Conservation (phyloP, 208 protist genomes). For the Wallacemonas sp. region DNA sequence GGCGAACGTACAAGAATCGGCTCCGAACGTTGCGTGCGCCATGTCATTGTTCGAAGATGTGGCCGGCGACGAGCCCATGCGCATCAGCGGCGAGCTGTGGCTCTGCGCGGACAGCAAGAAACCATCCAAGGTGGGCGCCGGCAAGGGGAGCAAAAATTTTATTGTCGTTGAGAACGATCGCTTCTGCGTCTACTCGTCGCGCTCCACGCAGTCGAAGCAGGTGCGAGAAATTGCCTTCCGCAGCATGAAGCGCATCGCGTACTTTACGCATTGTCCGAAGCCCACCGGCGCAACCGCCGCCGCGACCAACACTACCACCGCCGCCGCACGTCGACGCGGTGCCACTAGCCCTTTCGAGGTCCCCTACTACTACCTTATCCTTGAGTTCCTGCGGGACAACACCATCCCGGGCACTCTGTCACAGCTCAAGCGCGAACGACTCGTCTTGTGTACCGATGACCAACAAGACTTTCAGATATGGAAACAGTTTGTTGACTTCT, state of each 20-base stretch:
- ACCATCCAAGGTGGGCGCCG: slow-evolving; percentile 63
- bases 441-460: slow-evolving; percentile 82
- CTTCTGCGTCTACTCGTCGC: slow-evolving; percentile 67
- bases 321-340: not conserved
- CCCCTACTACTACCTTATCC: slow-evolving; percentile 75
- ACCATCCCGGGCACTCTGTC: slow-evolving; percentile 16
- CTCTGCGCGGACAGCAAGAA: slow-evolving; percentile 65
- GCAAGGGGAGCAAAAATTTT: slow-evolving; percentile 69
- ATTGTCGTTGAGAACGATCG: slow-evolving; percentile 66
- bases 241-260: slow-evolving; percentile 73
- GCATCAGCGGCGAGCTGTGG: slow-evolving; percentile 78
- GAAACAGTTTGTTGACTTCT: slow-evolving; percentile 72
- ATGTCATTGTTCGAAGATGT: slow-evolving; percentile 29
- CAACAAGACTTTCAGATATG: slow-evolving; percentile 76
- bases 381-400: slow-evolving; percentile 78
- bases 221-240: slow-evolving; percentile 68
- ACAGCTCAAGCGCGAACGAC: slow-evolving; percentile 62
- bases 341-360: not conserved
- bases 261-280: slow-evolving; percentile 68
- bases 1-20: too few species aligned
- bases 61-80: slow-evolving; percentile 50
- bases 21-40: too few species aligned
- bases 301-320: not conserved
- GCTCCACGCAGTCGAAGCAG: slow-evolving; percentile 40
- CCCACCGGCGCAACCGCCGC: not conserved